A percentile compares a stretch with the other conserved stretches of the same genome.
phyloP scores from a whole-genome alignment of 352 stramenopile species.

The Phytophthora tentaculata region DNA sequence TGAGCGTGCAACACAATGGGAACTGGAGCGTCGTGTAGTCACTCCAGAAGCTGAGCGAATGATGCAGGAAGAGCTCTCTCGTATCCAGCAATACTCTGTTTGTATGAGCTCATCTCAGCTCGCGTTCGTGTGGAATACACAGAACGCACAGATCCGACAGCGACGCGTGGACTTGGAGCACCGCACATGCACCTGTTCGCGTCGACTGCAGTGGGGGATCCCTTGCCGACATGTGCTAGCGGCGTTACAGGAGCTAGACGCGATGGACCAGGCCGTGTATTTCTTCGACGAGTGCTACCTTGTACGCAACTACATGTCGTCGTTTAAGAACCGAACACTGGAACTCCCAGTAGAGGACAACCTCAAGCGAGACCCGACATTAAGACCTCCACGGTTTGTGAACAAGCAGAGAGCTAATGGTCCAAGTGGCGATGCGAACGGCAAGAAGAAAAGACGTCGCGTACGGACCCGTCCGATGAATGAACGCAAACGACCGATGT shows the following conservation, averaged over 20 bases:
- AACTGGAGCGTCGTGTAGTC: conserved; percentile 47
- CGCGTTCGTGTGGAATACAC: conserved; percentile 57
- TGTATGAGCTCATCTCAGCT: conserved; percentile 52
- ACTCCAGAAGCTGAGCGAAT: conserved; percentile 49
- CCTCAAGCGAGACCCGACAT: conserved; percentile 35
- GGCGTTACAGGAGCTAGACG: conserved; percentile 44
- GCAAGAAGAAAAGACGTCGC: conserved; percentile 41
- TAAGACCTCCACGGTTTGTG: conserved; percentile 37
- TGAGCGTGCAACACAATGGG: conserved; percentile 47
- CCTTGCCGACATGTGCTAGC: conserved; percentile 55
- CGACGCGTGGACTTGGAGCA: conserved; percentile 54
- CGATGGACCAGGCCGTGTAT: conserved; percentile 39
- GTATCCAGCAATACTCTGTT: conserved; percentile 44
- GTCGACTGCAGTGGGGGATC: conserved; percentile 47
- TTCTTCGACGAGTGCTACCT: conserved; percentile 63
- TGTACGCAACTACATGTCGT: conserved; percentile 48
- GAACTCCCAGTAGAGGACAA: conserved; percentile 53
- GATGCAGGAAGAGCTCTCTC: conserved; percentile 54
- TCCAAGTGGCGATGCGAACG: conserved; percentile 5
- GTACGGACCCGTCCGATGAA: conserved; percentile 36
- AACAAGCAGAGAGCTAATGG: conserved; percentile 15
- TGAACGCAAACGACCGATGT: conserved; percentile 52
- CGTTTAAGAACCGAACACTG: conserved; percentile 46
- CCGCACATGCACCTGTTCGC: conserved; percentile 53
- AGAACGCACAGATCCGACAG: conserved; percentile 48